These are phyloP conservation scores for Petrea volubilis DNA, from an alignment of 257 asterid genomes.

Conservation along the genomic window DNA sequence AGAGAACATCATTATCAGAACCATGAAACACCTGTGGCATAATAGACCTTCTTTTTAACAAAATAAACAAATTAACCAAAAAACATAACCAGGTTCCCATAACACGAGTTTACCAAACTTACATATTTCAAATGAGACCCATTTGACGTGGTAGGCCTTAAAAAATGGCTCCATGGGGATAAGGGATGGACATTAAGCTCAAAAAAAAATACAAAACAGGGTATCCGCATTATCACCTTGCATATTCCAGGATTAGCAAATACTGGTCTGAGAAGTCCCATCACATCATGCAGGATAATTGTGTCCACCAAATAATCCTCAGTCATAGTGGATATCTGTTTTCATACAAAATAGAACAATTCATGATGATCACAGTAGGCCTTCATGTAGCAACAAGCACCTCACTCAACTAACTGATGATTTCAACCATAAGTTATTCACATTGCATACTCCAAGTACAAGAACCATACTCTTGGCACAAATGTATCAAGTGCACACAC, in stretches of 20 bases:
- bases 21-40: slow-evolving; percentile 90
- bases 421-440: not conserved
- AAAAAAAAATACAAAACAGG: slow-evolving; percentile 9
- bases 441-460: not conserved
- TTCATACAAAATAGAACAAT: not conserved
- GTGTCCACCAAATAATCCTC: slow-evolving; percentile 83
- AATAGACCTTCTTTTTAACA: slow-evolving; percentile 1
- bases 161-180: not conserved
- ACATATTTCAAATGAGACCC: not conserved
- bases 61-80: not conserved
- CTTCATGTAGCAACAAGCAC: too few relatives aligned
- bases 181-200: not conserved
- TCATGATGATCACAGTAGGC: too few relatives aligned
- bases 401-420: not conserved
- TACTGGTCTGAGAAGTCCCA: slow-evolving; percentile 79
- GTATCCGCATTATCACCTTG: slow-evolving; percentile 54
- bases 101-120: not conserved
- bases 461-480: too few relatives aligned
- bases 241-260: slow-evolving; percentile 81
- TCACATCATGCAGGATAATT: slow-evolving; percentile 71
- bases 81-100: not conserved
- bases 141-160: not conserved
- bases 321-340: slow-evolving; percentile 70
- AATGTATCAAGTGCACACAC: not conserved
- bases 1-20: slow-evolving; percentile 93